Conservation (phyloP, 2,329 filamentous ascomycete genomes). For the Chaetomiaceae sp. region DNA sequence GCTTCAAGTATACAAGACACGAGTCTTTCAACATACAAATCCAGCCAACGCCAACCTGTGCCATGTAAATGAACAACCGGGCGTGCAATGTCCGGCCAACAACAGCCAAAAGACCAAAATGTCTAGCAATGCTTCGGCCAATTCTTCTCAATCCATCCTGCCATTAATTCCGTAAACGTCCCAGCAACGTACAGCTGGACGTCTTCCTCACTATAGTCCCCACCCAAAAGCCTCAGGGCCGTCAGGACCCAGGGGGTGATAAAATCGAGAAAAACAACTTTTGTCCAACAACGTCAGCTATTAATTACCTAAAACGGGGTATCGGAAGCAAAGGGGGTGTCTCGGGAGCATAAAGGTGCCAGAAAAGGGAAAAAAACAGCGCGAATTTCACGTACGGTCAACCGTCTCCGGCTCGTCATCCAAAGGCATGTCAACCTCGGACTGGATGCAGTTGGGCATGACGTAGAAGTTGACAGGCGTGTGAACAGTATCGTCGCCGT, state of each 20-base stretch:
- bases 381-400: too few species aligned
- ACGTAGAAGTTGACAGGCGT: constrained; percentile 66
- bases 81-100: constrained; percentile 28
- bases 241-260: constrained; percentile 75
- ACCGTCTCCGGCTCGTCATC: constrained; percentile 61
- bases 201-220: constrained; percentile 44
- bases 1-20: too few species aligned
- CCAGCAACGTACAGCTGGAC: constrained; percentile 49
- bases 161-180: constrained; percentile 52
- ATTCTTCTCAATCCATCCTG: constrained; percentile 54
- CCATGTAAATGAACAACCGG: neutral
- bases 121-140: constrained; percentile 38
- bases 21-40: too few species aligned
- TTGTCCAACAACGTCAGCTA: too few species aligned
- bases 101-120: constrained; percentile 3
- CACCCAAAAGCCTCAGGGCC: constrained; percentile 60
- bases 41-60: neutral
- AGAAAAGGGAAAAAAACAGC: too few species aligned
- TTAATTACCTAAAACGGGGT: too few species aligned
- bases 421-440: constrained; percentile 57
- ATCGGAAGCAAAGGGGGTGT: too few species aligned
- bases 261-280: constrained; percentile 92
- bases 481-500: constrained; percentile 90
- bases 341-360: too few species aligned
- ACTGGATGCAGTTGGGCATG: constrained; percentile 80